Evolutionary conservation across 306 rosid species (phyloP), one percentile per base, ranked within the genome.

Genomic region (Trichosanthes truncata): DNA sequence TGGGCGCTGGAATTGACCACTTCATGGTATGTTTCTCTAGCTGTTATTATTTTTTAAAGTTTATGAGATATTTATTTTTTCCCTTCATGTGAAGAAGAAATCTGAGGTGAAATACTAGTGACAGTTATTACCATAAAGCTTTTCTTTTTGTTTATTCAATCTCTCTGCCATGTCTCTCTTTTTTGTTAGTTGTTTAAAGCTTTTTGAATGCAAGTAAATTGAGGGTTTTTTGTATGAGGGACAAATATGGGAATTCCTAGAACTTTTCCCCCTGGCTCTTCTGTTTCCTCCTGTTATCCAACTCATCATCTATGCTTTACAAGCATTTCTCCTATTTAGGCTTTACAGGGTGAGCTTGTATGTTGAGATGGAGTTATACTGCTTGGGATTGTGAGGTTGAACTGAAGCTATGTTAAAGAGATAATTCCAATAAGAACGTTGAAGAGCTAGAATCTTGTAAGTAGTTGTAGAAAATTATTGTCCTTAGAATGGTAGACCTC

Each of bases 1-100:
- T 88, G 97, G 99, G 99, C 66, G 72, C 69, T 31, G 99, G 99
- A 80, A 82, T 93, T 74, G 97, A 93, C 74, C 78, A 90, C 80
- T 78, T 95, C 83, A 93, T 87, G 90, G 99, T 95, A 95, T 82
- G 79, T 52, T 69, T 82, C 26, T 46, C 72, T 51, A 43, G 80
- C 13, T 68, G 43, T 82, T 48, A 29, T 62, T 79, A 36, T 74
- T 48, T n/a, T n/a, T 9, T 29, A 18, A 38, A n/a, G 51, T 63
- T 46, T 57, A 45, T 10, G 40, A 77, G 23, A 11, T 12, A 12
- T 38, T 7, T 38, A 18, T 20, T 10, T 66, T 10, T 14, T 62
- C 20, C 36, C 6, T 18, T 36, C 71, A 63, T 63, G 71, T 33
- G 23, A 62, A 60, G 18, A 62, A 65, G n/a, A n/a, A n/a, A 10